phyloP scores from a whole-genome alignment of 164 flowering plant genomes.

The Aristolochia contorta region DNA sequence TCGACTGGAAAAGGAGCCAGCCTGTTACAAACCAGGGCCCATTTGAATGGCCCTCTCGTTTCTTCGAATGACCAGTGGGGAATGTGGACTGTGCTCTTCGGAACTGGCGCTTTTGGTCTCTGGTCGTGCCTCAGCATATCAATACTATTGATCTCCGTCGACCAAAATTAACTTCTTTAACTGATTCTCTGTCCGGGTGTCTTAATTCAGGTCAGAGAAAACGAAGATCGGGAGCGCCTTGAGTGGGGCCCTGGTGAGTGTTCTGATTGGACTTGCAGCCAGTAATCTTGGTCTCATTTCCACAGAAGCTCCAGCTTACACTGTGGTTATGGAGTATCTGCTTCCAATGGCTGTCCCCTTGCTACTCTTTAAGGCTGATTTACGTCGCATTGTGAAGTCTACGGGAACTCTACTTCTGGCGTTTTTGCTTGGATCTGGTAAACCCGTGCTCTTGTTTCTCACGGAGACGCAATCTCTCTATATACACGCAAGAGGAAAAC shows the following conservation, averaged over 20 bases:
- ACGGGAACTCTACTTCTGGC: constrained; percentile 78
- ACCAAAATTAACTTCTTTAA: background rate
- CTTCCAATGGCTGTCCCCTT: constrained; percentile 75
- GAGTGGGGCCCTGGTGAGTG: constrained; percentile 77
- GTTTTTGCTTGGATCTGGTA: constrained; percentile 80
- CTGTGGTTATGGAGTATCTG: constrained; percentile 46
- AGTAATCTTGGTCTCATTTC: constrained; percentile 74
- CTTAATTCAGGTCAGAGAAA: constrained; percentile 67
- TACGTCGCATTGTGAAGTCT: constrained; percentile 61
- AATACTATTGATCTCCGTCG: background rate
- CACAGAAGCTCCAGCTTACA: constrained; percentile 53
- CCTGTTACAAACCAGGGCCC: background rate
- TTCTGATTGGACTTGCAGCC: constrained; percentile 65
- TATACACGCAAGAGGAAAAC: too few relatives aligned
- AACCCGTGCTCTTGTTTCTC: background rate
- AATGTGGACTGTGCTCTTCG: constrained; percentile 81
- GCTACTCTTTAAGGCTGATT: constrained; percentile 67
- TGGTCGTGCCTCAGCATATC: constrained; percentile 31
- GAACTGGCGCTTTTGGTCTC: constrained; percentile 71
- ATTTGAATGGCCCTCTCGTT: constrained; percentile 38
- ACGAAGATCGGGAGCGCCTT: constrained; percentile 63
- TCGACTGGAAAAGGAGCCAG: background rate
- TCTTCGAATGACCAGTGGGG: constrained; percentile 87
- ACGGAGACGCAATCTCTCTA: too few relatives aligned
- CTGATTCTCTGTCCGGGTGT: background rate